Evolutionary conservation across 2,329 filamentous ascomycete species (phyloP), one percentile per base, ranked within the genome.

Genomic region (Ploettnerulaceae sp.): DNA sequence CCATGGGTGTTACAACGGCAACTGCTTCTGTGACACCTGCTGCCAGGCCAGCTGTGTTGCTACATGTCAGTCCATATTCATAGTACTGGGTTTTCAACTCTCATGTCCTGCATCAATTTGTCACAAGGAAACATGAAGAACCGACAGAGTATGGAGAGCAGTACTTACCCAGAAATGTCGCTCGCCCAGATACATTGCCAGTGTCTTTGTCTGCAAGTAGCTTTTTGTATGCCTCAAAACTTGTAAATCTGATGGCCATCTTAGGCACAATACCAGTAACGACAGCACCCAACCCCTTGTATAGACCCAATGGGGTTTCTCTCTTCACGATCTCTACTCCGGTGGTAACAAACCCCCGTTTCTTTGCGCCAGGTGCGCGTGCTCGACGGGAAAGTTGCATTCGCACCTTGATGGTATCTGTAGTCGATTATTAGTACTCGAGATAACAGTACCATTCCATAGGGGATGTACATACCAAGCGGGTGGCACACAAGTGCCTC

Each of bases 191-290:
- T 37, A 95, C 77, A 22, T 66, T 62, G 33, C 88, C 86, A 2
- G 81, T 81, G 47, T 80, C 63, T 55, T 78, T 70, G 66, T 88
- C 75, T 33, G 87, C 82, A 18, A 96, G 74, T 52, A 85, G 52
- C 65, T 89, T 82, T 78, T 97, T 97, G 71, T 97, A 98, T 65
- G 79, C 81, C 69, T 97, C 93, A 69, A 97, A 98, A 45, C 88
- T 95, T 37, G 91, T 95, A 71, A 98, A 98, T 29, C 93, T 87
- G 66, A 97, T 98, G 52, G 93, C 93, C 93, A 98, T 98, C 71
- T 98, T 98, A 45, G 93, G 93, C 17, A 98, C 81, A 67, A 98
- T 98, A 57, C 93, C 93, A 18, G 90, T 96, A 49, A 97, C 68
- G 32, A 98, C 93, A 45, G 93, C 93, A 52, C 93, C 93, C n/a